Evolutionary conservation across 495 filamentous ascomycete species (phyloP).

Genomic region (Aspergillus panamensis): DNA sequence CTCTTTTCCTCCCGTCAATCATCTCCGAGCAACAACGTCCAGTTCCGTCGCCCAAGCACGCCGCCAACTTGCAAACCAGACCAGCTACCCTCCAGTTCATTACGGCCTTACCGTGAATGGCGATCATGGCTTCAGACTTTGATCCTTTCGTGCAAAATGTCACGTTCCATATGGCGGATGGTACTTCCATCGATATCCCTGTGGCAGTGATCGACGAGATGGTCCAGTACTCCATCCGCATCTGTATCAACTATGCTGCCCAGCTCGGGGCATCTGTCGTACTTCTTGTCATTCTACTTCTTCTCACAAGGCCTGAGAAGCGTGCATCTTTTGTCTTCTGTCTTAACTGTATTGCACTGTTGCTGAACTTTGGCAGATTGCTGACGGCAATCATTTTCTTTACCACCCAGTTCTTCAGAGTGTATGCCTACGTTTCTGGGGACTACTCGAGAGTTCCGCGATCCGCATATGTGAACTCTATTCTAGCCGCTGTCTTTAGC

Average conservation of each 20-base stretch:
- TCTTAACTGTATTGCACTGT: slow-evolving; percentile 59
- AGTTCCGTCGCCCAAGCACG: background rate
- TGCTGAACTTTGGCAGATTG: slow-evolving; percentile 58
- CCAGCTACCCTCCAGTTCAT: background rate
- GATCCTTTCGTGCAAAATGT: slow-evolving; percentile 58
- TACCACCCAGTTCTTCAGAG: slow-evolving; percentile 51
- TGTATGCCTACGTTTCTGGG: slow-evolving; percentile 55
- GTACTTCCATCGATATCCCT: slow-evolving; percentile 48
- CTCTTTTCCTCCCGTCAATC: background rate
- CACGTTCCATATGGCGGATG: slow-evolving; percentile 50
- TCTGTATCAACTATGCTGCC: slow-evolving; percentile 64
- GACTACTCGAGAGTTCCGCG: slow-evolving; percentile 54
- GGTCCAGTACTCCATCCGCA: slow-evolving; percentile 47
- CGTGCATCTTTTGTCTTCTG: slow-evolving; percentile 57
- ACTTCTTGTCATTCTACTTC: slow-evolving; percentile 61
- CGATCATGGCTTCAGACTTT: slow-evolving; percentile 32
- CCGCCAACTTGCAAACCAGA: background rate
- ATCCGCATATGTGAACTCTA: slow-evolving; percentile 46
- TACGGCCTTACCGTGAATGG: background rate
- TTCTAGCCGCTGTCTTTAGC: slow-evolving; percentile 51
- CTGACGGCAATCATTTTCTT: slow-evolving; percentile 58
- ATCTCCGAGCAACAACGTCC: background rate
- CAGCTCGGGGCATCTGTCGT: slow-evolving; percentile 73
- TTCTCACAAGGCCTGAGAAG: slow-evolving; percentile 61
- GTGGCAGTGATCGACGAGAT: slow-evolving; percentile 48